These are phyloP conservation scores for Boletus eberwhitei DNA, from an alignment of 768 basidiomycete genomes.

Conservation along the genomic window DNA sequence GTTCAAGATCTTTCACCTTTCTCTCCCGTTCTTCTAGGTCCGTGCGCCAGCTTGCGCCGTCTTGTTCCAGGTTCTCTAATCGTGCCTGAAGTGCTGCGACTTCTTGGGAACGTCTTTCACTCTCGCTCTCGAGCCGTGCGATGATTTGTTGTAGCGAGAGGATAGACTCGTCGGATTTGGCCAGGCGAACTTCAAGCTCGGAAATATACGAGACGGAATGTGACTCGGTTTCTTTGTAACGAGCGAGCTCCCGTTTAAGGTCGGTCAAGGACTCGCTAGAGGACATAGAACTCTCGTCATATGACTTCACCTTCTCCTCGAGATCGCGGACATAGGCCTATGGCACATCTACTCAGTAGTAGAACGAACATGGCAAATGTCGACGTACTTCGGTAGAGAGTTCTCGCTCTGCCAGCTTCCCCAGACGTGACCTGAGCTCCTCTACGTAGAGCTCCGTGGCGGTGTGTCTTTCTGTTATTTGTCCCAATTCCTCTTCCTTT, in stretches of 20 bases:
- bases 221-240: constrained; percentile 72
- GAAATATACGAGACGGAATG: constrained; percentile 76
- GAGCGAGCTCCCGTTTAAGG: constrained; percentile 76
- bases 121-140: constrained; percentile 73
- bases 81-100: constrained; percentile 68
- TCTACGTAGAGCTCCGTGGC: constrained; percentile 85
- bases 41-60: constrained; percentile 77
- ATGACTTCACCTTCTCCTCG: constrained; percentile 85
- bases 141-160: constrained; percentile 65
- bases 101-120: constrained; percentile 69
- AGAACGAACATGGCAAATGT: background rate
- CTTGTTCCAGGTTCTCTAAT: constrained; percentile 63
- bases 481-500: constrained; percentile 76
- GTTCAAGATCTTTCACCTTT: constrained; percentile 71
- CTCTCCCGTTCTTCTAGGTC: constrained; percentile 84
- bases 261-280: constrained; percentile 80
- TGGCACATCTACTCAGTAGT: background rate
- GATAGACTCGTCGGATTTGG: constrained; percentile 75
- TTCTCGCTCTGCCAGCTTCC: constrained; percentile 85
- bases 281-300: constrained; percentile 73
- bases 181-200: constrained; percentile 80
- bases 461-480: constrained; percentile 63
- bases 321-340: constrained; percentile 92
- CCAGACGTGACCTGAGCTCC: constrained; percentile 75
- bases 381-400: constrained; percentile 80